phyloP scores from a whole-genome alignment of 805 yeast species.

The Zygosaccharomyces bailii region DNA sequence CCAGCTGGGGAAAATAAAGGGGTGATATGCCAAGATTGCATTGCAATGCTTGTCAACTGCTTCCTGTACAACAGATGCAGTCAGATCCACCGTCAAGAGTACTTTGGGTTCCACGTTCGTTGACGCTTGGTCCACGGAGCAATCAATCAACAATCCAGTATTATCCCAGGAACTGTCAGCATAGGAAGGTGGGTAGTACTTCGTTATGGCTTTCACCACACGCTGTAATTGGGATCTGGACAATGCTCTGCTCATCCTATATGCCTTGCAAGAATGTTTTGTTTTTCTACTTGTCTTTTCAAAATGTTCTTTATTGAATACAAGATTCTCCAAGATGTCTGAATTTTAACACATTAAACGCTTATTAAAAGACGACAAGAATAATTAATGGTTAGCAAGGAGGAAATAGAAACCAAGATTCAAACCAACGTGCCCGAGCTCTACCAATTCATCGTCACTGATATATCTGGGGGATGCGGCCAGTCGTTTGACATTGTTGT shows the following conservation, averaged over 20 bases:
- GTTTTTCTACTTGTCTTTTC: not conserved
- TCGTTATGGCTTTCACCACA: conserved; percentile 56
- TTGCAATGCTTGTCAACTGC: conserved; percentile 57
- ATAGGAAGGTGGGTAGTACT: conserved; percentile 70
- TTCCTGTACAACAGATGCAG: conserved; percentile 78
- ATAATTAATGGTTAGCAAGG: conserved; percentile 14
- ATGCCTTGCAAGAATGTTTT: not conserved
- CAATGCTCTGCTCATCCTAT: conserved; percentile 28
- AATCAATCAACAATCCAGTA: conserved; percentile 83
- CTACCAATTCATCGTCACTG: conserved; percentile 36
- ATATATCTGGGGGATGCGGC: conserved; percentile 86
- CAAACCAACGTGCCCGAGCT: conserved; percentile 26
- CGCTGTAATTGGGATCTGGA: conserved; percentile 39
- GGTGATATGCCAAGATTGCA: conserved; percentile 83
- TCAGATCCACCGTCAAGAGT: conserved; percentile 79
- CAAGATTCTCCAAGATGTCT: no score
- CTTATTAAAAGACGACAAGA: not conserved
- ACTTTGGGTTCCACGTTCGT: conserved; percentile 30
- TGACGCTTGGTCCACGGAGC: conserved; percentile 39
- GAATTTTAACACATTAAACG: not conserved
- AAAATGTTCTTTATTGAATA: not conserved
- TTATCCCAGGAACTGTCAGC: conserved; percentile 95
- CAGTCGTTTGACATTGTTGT: conserved; percentile 94
- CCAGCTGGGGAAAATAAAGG: conserved; percentile 87
- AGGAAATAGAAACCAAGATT: conserved; percentile 27